Evolutionary conservation across 495 filamentous ascomycete species (phyloP), one percentile per base, ranked within the genome.

Genomic region (Chaetomium tenue): DNA sequence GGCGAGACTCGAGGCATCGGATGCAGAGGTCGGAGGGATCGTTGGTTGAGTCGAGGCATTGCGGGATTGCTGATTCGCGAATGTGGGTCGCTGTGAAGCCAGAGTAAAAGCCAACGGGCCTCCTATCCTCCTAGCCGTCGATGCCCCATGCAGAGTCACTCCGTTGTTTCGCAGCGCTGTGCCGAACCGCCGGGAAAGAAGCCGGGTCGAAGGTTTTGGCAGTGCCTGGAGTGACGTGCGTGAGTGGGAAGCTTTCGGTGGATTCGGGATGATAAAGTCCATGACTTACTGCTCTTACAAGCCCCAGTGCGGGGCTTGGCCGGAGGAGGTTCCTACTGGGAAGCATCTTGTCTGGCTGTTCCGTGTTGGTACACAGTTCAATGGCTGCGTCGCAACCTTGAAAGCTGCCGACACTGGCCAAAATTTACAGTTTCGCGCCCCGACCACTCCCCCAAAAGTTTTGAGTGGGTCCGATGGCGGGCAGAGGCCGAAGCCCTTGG

Each of bases 281-380:
- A n/a, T 44, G 22, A 65, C 71, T 62, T 52, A 72, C 75, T 72
- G 66, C 54, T 58, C 42, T 72, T 70, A 72, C 68, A 64, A 82
- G 73, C 66, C 73, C 76, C 52, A 79, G 68, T 55, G 73, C 73
- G 60, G 78, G 76, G 68, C 64, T 71, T 30, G 79, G 74, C 68
- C 72, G 75, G n/a, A 77, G 70, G 44, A 83, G 65, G 61, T 81
- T 81, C 79, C 81, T 81, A 59, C 80, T 82, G 61, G 82, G 79
- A 66, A 84, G 73, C 83, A 85, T 85, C 61, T 66, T 78, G 69
- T 54, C 60, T 63, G 59, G 8, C 26, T 56, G 55, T 65, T 9
- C n/a, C 55, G 64, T 40, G 52, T 3, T 25, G 59, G 59, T 18
- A 30, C 33, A 37, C 5, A 6, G 30, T 3, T 3, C 3, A n/a